Evolutionary conservation across 305 asterid genomes (phyloP).

Genomic region (Fraxinus nigra): DNA sequence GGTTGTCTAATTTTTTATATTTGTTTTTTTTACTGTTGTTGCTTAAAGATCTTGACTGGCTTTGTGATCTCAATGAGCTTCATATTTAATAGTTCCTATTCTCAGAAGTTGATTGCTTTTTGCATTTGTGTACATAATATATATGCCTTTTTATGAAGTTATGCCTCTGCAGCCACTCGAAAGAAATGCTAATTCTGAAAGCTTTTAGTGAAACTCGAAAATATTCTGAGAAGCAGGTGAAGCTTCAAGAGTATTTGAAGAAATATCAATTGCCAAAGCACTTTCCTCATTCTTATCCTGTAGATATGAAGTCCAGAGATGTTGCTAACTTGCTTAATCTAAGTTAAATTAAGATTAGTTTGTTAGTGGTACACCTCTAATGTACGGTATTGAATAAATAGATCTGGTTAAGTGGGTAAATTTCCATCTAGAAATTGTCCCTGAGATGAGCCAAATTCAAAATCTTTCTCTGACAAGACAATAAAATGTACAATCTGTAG

Average conservation of each 20-base stretch:
- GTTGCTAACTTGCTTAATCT: not conserved
- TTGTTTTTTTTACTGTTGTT: not conserved
- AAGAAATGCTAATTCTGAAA: slow-evolving; percentile 1
- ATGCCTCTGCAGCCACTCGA: not conserved
- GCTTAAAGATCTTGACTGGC: not conserved
- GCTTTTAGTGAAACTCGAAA: not conserved
- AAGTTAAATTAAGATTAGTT: not conserved
- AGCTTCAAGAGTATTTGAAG: not conserved
- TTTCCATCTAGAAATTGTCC: not conserved
- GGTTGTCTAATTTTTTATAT: not conserved
- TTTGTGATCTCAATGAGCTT: not conserved
- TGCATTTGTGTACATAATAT: not conserved
- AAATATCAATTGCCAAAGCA: not conserved
- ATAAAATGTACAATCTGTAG: slow-evolving; percentile 33
- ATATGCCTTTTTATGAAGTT: not conserved
- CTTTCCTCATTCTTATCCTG: not conserved
- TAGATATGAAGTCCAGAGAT: not conserved
- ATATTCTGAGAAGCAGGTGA: not conserved
- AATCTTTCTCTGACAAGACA: slow-evolving; percentile 15
- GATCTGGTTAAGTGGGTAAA: slow-evolving; percentile 7
- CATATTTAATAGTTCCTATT: not conserved
- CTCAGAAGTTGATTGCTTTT: not conserved
- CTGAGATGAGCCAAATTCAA: slow-evolving; percentile 7
- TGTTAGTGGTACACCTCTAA: not conserved
- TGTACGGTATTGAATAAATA: not conserved